Base-by-base conservation (phyloP, 2,329 filamentous ascomycete genomes). In the Colletotrichum godetiae region DNA sequence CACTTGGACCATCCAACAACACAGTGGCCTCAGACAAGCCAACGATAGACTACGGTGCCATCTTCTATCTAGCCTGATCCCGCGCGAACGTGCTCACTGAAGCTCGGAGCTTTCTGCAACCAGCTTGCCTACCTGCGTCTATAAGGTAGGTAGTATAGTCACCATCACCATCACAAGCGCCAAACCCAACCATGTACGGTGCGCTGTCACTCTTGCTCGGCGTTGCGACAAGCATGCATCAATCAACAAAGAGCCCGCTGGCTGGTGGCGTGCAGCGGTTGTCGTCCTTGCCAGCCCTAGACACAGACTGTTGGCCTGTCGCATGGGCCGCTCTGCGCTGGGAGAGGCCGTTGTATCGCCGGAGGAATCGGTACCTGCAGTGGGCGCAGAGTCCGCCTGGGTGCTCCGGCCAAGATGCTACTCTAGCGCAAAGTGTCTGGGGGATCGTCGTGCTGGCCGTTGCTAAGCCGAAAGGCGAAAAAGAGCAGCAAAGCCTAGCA, bases 321-420 rank as follows among this genome's bases (percentile, higher is more conserved):
- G 71, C 71, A 70, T 66, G 55, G 67, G 46, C 56, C 67, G 55
- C 35, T 61, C 67, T 71, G 60, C 49, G 49, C 67, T 61, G 46
- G 46, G 27, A 58, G 56, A 71, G 46, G 61, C 71, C 56, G 66
- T 56, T 53, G 70, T 69, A 63, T n/a, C 67, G 66, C 66, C 70
- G 66, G 70, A 65, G 66, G 53, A 68, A 69, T 65, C 49, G 67
- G 71, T 61, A 66, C 67, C 67, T 73, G 61, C 67, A 71, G 67
- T 66, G 60, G 61, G 24, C 49, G 42, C 60, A 69, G 31, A 64
- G 70, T 52, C 58, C 65, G 53, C 42, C 59, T 63, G 52, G 24
- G 35, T 69, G 66, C 65, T 73, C 61, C 60, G 56, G 56, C 33
- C 31, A 49, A 33, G 10, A 67, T 71, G 57, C 49, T 67, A 52